Base-by-base conservation (phyloP, 345 rosid species). In the Punica granatum region DNA sequence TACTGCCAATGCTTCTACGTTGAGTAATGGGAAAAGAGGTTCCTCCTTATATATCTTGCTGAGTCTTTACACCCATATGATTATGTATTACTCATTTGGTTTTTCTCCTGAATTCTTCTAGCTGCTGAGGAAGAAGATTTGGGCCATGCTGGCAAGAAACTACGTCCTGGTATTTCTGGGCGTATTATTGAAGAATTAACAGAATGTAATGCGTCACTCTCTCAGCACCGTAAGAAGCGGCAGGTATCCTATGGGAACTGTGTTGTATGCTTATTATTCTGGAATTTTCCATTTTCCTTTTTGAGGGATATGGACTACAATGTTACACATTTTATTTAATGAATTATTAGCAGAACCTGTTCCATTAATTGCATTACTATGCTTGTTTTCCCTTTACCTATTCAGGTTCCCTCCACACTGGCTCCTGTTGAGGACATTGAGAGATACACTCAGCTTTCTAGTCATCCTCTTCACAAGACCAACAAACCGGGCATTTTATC, bases 381-480 rank as follows among this genome's bases (percentile, higher is more conserved):
- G 25, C 65, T 16, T 46, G 58, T 33, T 36, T 49, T 30, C 23
- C 61, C 12, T 64, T 30, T 43, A 37, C 18, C 39, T 63, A 32
- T 76, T 37, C 77, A 94, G 99, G 80, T 86, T 64, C 83, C 97
- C 73, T 53, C 91, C 70, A 72, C 96, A 19, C 75, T 91, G 82
- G 92, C 93, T 64, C 66, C 95, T 25, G 34, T 79, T 69, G 88
- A 84, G 67, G 87, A 77, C 70, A 53, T 94, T 76, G 93, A 88
- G 92, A 85, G 82, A 73, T 92, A 84, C 74, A 94, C 96, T 53
- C 98, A 91, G 79, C 87, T 94, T 67, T 85, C 95, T 39, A 91
- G 98, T 82, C 95, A 91, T 76, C 99, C 98, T 7, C 93, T 94
- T 74, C 98, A 89, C 77, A 86, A 89, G 77, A 84, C 96, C 48